Conservation (phyloP, 169 alveolate species). For the Plasmodium berghei region DNA sequence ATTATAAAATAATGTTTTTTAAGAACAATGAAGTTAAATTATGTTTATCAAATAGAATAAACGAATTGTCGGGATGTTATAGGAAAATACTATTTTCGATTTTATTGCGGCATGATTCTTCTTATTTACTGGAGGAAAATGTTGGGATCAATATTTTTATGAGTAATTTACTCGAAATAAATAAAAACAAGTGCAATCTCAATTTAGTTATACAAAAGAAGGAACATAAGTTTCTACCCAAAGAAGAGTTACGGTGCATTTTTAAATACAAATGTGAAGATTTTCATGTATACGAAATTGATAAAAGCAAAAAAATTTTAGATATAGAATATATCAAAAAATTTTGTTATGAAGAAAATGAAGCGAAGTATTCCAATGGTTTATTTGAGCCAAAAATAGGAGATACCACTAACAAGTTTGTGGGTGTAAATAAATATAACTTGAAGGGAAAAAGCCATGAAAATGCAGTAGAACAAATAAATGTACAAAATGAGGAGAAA, state of each 20-base stretch:
- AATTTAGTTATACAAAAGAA: slow-evolving; percentile 2
- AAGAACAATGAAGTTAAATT: too few species aligned
- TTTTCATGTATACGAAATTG: slow-evolving; percentile 75
- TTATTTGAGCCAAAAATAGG: background rate
- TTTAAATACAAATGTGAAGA: slow-evolving; percentile 77
- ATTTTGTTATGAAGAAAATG: slow-evolving; percentile 2
- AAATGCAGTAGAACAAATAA: background rate
- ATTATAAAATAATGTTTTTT: too few species aligned
- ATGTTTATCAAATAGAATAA: too few species aligned
- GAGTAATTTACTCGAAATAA: slow-evolving; percentile 22
- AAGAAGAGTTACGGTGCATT: slow-evolving; percentile 29
- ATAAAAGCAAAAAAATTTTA: slow-evolving; percentile 34
- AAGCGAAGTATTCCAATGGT: background rate
- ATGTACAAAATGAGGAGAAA: background rate
- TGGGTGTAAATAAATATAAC: background rate
- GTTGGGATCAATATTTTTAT: slow-evolving; percentile 68
- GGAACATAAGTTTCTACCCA: background rate
- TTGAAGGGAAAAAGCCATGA: background rate
- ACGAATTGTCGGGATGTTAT: too few species aligned
- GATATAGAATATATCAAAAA: slow-evolving; percentile 34
- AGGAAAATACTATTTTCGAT: too few species aligned
- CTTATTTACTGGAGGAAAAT: slow-evolving; percentile 55
- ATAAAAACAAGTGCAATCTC: background rate
- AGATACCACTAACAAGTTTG: background rate
- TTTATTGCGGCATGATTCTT: slow-evolving; percentile 15